A percentile compares a stretch with the other conserved stretches of the same genome.
phyloP scores from a whole-genome alignment of 441 rosid genomes.

The Pelargonium myrrhifolium region DNA sequence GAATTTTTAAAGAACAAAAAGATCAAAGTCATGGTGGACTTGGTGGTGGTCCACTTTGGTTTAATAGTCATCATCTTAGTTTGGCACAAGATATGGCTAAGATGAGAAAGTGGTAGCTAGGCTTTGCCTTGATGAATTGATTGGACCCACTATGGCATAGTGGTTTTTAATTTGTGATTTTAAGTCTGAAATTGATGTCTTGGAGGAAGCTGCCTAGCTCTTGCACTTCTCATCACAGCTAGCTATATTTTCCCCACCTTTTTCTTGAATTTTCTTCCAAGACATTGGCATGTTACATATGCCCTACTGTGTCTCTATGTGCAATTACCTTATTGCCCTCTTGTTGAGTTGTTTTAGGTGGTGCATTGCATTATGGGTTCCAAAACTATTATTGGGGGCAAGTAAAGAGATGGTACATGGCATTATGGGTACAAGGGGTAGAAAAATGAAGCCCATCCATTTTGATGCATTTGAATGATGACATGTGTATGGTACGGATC shows the following conservation, averaged over 20 bases:
- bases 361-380: background rate
- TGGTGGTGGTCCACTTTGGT: constrained; percentile 1
- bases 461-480: too few relatives aligned
- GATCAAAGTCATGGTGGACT: background rate
- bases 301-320: background rate
- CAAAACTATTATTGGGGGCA: too few relatives aligned
- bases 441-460: too few relatives aligned
- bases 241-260: background rate
- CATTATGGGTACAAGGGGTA: background rate
- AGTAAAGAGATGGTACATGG: background rate
- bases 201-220: background rate
- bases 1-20: background rate
- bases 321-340: background rate
- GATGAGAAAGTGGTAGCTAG: too few relatives aligned
- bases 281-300: background rate
- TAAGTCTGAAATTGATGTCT: background rate
- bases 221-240: background rate
- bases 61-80: background rate
- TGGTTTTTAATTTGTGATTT: background rate
- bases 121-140: too few relatives aligned
- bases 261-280: background rate
- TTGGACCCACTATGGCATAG: too few relatives aligned
- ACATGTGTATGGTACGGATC: too few relatives aligned
- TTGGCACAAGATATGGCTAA: background rate
- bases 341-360: background rate